These are phyloP conservation scores for Trebouxia gelatinosa DNA, from an alignment of 163 green algal genomes.

Conservation along the genomic window DNA sequence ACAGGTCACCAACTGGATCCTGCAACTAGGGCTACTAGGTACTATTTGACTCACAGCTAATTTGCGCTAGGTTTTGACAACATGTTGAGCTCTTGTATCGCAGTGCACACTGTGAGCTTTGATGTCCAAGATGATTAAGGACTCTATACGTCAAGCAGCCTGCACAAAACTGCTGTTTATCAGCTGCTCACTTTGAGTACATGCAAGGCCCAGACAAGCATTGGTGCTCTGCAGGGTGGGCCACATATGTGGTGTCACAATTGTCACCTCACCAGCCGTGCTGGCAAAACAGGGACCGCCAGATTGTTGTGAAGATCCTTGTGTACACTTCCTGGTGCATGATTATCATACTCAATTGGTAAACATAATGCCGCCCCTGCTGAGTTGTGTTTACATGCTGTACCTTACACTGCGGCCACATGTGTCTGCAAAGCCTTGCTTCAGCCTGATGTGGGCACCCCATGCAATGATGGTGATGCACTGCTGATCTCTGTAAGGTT, in stretches of 20 bases:
- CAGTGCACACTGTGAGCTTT: no score
- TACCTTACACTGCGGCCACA: not conserved
- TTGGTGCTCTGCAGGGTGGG: constrained; percentile 1
- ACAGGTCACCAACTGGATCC: not conserved
- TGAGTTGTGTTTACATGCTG: no score
- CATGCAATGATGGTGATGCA: not conserved
- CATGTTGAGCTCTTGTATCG: no score
- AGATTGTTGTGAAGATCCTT: not conserved
- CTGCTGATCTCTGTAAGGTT: no score
- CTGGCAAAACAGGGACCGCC: not conserved
- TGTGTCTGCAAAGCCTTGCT: not conserved
- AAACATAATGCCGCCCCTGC: no score
- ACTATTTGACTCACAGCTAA: not conserved
- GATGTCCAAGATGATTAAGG: no score
- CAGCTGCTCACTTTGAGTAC: no score
- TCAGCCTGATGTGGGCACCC: not conserved
- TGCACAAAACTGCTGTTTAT: no score
- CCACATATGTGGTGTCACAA: constrained; percentile 8
- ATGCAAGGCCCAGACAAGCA: no score
- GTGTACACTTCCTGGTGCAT: constrained; percentile 14
- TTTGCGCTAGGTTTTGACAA: no score
- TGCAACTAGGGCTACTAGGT: constrained; percentile 17
- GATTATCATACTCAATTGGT: constrained; percentile 19
- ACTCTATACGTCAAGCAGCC: no score
- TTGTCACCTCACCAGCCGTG: not conserved